Percentiles rank a stretch among this genome's conserved stretches.
Conservation (phyloP, 1,284 basidiomycete genomes). For the Fomitopsis betulina region DNA sequence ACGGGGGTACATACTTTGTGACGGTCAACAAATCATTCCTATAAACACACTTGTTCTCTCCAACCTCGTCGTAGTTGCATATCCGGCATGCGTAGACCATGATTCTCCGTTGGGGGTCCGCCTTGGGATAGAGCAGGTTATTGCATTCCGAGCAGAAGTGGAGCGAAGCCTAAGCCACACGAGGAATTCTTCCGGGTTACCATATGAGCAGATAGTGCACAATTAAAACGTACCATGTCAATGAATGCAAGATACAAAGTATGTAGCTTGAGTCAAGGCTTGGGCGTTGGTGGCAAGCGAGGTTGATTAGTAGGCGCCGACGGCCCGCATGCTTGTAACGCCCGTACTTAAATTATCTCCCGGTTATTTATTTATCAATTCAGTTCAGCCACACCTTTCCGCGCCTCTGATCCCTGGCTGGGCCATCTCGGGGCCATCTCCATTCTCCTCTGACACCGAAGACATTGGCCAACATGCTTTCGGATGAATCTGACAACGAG, state of each 20-base stretch:
- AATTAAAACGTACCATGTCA: too few relatives aligned
- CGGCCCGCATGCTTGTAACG: background rate
- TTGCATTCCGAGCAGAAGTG: conserved; percentile 92
- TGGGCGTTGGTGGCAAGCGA: too few relatives aligned
- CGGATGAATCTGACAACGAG: conserved; percentile 46
- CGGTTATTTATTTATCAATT: background rate
- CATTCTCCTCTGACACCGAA: background rate
- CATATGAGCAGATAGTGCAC: too few relatives aligned
- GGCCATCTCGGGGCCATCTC: too few relatives aligned
- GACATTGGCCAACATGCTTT: conserved; percentile 31
- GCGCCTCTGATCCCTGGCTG: too few relatives aligned
- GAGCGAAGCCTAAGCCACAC: conserved; percentile 54
- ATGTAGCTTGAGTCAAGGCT: too few relatives aligned
- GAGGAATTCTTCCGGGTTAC: too few relatives aligned
- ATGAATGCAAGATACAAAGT: too few relatives aligned
- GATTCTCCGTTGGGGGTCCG: conserved; percentile 80
- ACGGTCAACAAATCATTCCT: conserved; percentile 92
- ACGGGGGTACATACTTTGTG: conserved; percentile 66
- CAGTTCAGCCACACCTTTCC: background rate
- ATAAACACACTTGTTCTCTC: conserved; percentile 88
- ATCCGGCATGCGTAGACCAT: conserved; percentile 95
- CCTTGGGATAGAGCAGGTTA: conserved; percentile 92
- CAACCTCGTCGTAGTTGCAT: conserved; percentile 85
- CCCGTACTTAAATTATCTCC: background rate
- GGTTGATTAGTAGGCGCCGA: too few relatives aligned